Conservation (phyloP, 306 rosid species). For the Prunus padus region DNA sequence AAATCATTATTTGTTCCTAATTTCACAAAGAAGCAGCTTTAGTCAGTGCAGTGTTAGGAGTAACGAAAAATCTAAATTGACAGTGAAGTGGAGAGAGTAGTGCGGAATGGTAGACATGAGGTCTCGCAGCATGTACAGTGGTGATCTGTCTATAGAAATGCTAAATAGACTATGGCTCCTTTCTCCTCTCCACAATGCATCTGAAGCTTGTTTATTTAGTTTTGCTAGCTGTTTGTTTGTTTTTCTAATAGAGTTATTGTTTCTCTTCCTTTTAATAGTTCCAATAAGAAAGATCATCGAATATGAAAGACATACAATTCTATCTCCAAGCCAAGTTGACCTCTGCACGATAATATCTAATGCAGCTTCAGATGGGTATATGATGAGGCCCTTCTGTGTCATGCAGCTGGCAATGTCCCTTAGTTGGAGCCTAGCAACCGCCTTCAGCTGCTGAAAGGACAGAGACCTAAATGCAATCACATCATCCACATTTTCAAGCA, state of each 20-base stretch:
- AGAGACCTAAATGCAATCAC: constrained; percentile 25
- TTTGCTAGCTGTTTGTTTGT: not conserved
- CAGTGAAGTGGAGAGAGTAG: not conserved
- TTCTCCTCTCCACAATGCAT: not conserved
- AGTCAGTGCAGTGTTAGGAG: not conserved
- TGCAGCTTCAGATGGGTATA: constrained; percentile 23
- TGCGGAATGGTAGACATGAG: not conserved
- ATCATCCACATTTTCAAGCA: constrained; percentile 22
- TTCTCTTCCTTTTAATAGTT: not conserved
- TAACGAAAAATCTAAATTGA: not conserved
- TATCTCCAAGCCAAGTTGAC: constrained; percentile 21
- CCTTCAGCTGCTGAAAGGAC: constrained; percentile 20
- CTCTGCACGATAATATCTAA: constrained; percentile 13
- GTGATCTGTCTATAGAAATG: not conserved
- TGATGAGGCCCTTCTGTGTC: constrained; percentile 21
- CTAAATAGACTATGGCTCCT: not conserved
- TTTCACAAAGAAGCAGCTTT: not conserved
- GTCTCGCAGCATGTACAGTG: not conserved
- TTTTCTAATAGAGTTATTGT: not conserved
- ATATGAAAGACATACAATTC: constrained; percentile 15
- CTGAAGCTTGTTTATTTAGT: not conserved
- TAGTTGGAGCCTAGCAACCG: constrained; percentile 24
- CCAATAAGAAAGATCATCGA: not conserved
- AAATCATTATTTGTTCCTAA: not conserved
- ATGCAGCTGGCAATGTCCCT: constrained; percentile 22